Base-by-base conservation (phyloP, 345 rosid genomes). In the Gossypium raimondii region DNA sequence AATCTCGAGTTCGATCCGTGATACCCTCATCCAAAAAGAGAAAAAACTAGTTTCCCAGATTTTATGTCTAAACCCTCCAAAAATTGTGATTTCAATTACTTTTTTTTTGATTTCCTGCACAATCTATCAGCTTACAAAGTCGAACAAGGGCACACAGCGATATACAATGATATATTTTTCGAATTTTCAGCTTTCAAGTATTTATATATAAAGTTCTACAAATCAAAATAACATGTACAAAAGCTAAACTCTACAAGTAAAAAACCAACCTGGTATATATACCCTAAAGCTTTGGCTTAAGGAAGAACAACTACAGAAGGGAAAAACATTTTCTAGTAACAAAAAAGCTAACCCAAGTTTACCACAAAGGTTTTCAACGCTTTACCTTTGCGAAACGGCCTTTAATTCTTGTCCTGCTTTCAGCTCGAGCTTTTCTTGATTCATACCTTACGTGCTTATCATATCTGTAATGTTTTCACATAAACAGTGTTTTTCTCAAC, bases 321-420 rank as follows among this genome's bases (percentile, higher is more conserved):
- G 44, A 59, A 56, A 34, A 38, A 60, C 48, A 8, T 22, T 43
- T 48, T 34, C 67, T 71, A n/a, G 47, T 17, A 12, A 52, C 29
- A 55, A 8, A 7, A 34, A 66, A 34, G 41, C 41, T 65, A 18
- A 74, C 57, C 16, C 41, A n/a, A 34, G 64, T 77, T 24, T 75
- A 56, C 79, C 73, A 25, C 69, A 60, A 41, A 12, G 61, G 22
- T 58, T 65, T 20, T 86, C 71, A 83, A 11, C 73, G 81, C 47
- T 83, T 81, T 24, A 89, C 81, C 86, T 88, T 93, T 8, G 97
- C 97, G 74, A 95, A 95, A 45, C 98, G 93, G 44, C 99, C 99
- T 82, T 79, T 86, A 68, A 95, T 83, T 85, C 99, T 87, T 67
- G 86, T 87, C 82, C 98, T 88, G 86, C 86, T 78, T 82, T 95